These are phyloP conservation scores for Auriscalpium vulgare DNA, from an alignment of 768 basidiomycete species.

Conservation along the genomic window DNA sequence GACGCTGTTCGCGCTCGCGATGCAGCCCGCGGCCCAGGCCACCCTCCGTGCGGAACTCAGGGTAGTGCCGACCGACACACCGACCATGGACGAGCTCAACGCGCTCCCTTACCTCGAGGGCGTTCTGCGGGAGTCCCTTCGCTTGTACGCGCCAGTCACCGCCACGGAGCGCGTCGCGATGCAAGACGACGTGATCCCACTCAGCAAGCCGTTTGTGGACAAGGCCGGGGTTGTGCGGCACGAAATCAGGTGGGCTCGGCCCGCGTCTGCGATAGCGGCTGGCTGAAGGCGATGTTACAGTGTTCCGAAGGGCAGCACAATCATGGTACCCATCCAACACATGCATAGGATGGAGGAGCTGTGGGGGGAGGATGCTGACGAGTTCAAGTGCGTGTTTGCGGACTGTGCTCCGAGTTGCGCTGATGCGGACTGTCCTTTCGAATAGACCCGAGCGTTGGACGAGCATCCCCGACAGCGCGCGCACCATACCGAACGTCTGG, in stretches of 20 bases:
- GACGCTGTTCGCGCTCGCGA: constrained; percentile 25
- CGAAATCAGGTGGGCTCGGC: constrained; percentile 10
- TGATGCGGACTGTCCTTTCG: not conserved
- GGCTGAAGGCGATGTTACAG: not conserved
- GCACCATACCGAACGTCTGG: constrained; percentile 18
- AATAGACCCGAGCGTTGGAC: constrained; percentile 23
- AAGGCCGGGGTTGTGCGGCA: constrained; percentile 5
- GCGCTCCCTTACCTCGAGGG: constrained; percentile 26
- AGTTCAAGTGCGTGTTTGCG: constrained; percentile 21
- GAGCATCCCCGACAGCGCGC: constrained; percentile 5
- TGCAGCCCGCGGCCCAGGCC: constrained; percentile 24
- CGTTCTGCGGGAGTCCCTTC: constrained; percentile 23
- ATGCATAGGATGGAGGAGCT: constrained; percentile 23
- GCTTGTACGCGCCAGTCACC: constrained; percentile 19
- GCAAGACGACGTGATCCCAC: constrained; percentile 24
- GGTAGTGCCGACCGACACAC: constrained; percentile 14
- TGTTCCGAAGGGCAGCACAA: constrained; percentile 17
- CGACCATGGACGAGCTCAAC: constrained; percentile 24
- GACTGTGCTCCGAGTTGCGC: too few relatives aligned
- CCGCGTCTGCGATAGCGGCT: not conserved
- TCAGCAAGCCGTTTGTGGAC: constrained; percentile 18
- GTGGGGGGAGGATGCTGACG: constrained; percentile 32
- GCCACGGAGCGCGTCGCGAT: constrained; percentile 18
- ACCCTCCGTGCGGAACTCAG: constrained; percentile 26
- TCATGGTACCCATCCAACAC: constrained; percentile 24